Evolutionary conservation across 176 grass and related monocot species (phyloP), one percentile per base, ranked within the genome.

Genomic region (Musa schizocarpa): DNA sequence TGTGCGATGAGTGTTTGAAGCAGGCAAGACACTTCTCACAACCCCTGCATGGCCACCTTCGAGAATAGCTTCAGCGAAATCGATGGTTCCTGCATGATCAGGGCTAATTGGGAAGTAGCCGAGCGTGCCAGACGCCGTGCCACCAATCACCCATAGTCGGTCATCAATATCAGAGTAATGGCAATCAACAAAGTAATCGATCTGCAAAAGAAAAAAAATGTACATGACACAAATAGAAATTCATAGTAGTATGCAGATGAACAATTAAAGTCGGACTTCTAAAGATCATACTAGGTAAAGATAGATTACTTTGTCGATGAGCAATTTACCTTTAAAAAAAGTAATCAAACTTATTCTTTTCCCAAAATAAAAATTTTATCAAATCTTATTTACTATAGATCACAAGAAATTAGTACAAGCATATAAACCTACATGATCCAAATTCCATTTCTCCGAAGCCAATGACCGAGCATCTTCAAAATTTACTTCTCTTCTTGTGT

Each of bases 181-280:
- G 77, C 94, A 98, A 27, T 93, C 90, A 26, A 98, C 90, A 11
- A 98, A 98, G 83, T 98, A 98, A 48, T 96, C 87, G 62, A 96
- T 69, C 92, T 96, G 89, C 61, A 50, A 83, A 8, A 78, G 7
- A 68, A 51, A 48, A 56, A 58, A 24, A 82, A 85, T 72, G 1
- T 48, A 5, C 5, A 4, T 23, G 1, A 56, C 53, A 19, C 29
- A 17, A 19, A 69, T 12, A 69, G 48, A 69, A 48, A 34, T 48
- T 50, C 13, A 5, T 48, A 14, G 16, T 57, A 17, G 16, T 57
- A 17, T 2, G 16, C 2, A 57, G 16, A 11, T 57, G 16, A 11
- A 57, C 16, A 13, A 57, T 57, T 17, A 57, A 16, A 2, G 54
- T 11, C 54, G 54, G 34, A 43, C 4, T 43, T 43, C 34, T 0